A percentile compares a stretch with the other conserved stretches of the same genome.
These are phyloP conservation scores for Mycena rosella DNA, from an alignment of 768 basidiomycete species.

Conservation along the genomic window DNA sequence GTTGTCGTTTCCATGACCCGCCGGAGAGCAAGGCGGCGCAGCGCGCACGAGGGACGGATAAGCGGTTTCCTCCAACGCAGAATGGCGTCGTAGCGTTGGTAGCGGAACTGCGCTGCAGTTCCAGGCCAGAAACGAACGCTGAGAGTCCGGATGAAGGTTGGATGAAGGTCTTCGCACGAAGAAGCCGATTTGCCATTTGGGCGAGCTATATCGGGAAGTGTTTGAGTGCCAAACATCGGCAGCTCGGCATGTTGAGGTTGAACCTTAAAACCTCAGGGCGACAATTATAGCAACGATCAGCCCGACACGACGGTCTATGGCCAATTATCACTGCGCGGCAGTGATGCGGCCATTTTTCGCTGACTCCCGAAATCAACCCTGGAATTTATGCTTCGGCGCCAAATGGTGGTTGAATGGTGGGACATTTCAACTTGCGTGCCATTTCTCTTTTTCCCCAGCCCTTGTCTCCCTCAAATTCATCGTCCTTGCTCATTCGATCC, in stretches of 20 bases:
- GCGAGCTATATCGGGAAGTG: background rate
- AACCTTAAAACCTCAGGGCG: no score
- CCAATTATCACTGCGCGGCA: no score
- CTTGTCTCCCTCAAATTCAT: background rate
- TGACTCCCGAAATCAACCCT: background rate
- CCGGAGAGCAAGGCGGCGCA: background rate
- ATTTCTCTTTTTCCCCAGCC: no score
- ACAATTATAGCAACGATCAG: background rate
- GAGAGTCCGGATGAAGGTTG: background rate
- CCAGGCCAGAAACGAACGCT: background rate
- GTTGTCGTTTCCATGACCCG: background rate
- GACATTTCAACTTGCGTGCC: no score
- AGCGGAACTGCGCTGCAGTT: background rate
- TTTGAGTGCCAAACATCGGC: background rate
- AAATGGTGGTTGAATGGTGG: no score
- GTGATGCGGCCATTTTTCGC: no score
- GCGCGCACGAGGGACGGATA: background rate
- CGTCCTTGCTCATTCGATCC: no score
- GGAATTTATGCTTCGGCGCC: background rate
- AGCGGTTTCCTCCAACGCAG: background rate
- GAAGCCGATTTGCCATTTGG: conserved; percentile 8
- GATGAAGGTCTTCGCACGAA: background rate
- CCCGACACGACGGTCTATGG: no score
- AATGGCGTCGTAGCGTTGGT: no score
- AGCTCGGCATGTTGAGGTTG: conserved; percentile 19